Evolutionary conservation across 306 rosid species (phyloP).

Genomic region (Malus sieversii): DNA sequence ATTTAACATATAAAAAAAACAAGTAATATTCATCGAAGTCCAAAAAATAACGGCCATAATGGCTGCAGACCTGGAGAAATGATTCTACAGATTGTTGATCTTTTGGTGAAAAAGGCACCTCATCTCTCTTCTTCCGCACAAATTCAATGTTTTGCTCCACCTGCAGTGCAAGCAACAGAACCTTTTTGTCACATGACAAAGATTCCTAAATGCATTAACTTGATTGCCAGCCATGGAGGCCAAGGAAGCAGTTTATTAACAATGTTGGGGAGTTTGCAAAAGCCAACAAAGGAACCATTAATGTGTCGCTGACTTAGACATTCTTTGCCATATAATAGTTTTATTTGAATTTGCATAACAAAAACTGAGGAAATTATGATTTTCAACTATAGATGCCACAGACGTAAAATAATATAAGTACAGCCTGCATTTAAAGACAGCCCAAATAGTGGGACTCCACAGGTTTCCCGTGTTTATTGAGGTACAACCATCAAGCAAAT

Average conservation of each 20-base stretch:
- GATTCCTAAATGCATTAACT: neutral
- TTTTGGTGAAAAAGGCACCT: slow-evolving; percentile 70
- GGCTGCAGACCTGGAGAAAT: slow-evolving; percentile 71
- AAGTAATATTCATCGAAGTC: neutral
- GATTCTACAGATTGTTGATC: slow-evolving; percentile 65
- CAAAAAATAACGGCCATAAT: neutral
- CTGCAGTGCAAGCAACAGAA: slow-evolving; percentile 28
- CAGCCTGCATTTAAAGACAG: neutral
- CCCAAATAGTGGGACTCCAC: neutral
- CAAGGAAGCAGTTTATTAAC: neutral
- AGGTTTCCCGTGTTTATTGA: neutral
- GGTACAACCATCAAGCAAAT: neutral
- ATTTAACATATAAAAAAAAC: neutral
- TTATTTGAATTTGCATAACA: neutral
- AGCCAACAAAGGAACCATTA: neutral
- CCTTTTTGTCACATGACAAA: neutral
- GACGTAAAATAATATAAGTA: neutral
- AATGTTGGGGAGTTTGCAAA: neutral
- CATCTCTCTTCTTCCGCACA: slow-evolving; percentile 75
- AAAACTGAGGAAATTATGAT: neutral
- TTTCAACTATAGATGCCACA: neutral
- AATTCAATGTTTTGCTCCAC: slow-evolving; percentile 73
- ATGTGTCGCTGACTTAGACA: neutral
- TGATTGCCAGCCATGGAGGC: neutral
- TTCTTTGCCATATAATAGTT: neutral